A percentile compares a stretch with the other conserved stretches of the same genome.
phyloP scores from a whole-genome alignment of 2,329 filamentous ascomycete genomes.

The Gnomoniopsis smithogilvyi region DNA sequence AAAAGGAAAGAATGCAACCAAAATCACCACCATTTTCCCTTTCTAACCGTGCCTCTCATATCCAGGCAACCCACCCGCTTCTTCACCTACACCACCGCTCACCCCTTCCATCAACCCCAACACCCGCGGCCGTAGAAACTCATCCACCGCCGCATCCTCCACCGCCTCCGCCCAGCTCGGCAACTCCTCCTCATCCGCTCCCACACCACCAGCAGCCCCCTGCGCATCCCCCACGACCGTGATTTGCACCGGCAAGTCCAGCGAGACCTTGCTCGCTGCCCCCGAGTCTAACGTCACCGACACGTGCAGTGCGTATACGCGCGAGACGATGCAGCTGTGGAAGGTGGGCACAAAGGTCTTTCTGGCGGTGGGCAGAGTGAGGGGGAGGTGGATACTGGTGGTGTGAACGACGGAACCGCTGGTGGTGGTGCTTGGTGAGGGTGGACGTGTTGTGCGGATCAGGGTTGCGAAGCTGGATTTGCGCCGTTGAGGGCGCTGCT shows the following conservation, averaged over 20 bases:
- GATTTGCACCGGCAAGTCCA: conserved; percentile 50
- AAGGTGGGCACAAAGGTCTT: conserved; percentile 55
- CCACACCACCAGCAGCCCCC: conserved; percentile 22
- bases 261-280: conserved; percentile 38
- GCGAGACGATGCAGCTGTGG: conserved; percentile 54
- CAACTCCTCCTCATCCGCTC: conserved; percentile 26
- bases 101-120: not conserved
- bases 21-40: not conserved
- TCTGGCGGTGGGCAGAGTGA: conserved; percentile 43
- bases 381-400: conserved; percentile 43
- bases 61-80: not conserved
- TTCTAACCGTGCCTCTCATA: not conserved
- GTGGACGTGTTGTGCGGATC: not conserved
- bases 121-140: conserved; percentile 29
- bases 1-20: not conserved
- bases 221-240: conserved; percentile 32
- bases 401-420: conserved; percentile 36
- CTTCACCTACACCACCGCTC: not conserved
- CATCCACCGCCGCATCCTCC: conserved; percentile 42
- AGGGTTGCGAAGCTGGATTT: conserved; percentile 4
- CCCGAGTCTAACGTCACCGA: conserved; percentile 37
- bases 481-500: conserved; percentile 1
- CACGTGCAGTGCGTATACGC: conserved; percentile 51
- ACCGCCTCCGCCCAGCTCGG: conserved; percentile 50
- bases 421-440: not conserved